These are phyloP conservation scores for Suhomyces maxii DNA, from an alignment of 1,139 yeast genomes.

Conservation along the genomic window DNA sequence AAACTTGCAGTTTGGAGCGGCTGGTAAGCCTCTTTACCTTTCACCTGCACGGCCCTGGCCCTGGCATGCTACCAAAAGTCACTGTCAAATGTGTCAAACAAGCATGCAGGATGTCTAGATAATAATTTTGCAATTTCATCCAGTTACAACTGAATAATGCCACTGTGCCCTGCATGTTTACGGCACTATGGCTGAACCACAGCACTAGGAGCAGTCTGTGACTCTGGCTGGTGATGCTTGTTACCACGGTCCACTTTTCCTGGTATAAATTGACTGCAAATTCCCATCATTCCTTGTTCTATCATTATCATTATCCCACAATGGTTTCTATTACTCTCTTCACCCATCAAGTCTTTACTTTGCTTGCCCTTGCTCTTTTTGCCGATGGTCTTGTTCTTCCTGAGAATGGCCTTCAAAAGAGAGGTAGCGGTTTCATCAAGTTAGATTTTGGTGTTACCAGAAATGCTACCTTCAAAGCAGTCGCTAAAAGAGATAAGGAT, in stretches of 20 bases:
- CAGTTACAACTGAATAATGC: neutral
- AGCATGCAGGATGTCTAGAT: constrained; percentile 4
- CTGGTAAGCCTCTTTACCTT: neutral
- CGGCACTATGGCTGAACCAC: neutral
- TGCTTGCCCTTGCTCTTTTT: constrained; percentile 8
- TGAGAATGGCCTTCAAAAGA: constrained; percentile 5
- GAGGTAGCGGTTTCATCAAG: constrained; percentile 12
- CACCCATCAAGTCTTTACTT: constrained; percentile 8
- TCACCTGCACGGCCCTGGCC: neutral
- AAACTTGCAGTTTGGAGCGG: neutral
- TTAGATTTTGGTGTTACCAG: constrained; percentile 13
- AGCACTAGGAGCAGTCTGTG: neutral
- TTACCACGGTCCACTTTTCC: no score
- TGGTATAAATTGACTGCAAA: constrained; percentile 1
- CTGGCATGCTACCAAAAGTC: neutral
- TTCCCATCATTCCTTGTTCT: neutral
- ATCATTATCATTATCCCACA: constrained; percentile 1
- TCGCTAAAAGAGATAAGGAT: constrained; percentile 1
- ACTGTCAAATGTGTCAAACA: constrained; percentile 7
- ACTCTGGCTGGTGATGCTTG: no score
- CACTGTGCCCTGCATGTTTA: neutral
- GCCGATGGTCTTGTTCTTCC: constrained; percentile 10
- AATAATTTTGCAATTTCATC: neutral
- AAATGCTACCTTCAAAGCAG: neutral
- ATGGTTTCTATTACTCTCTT: constrained; percentile 11